phyloP scores from a whole-genome alignment of 495 filamentous ascomycete species.

The Ascobolus immersus region DNA sequence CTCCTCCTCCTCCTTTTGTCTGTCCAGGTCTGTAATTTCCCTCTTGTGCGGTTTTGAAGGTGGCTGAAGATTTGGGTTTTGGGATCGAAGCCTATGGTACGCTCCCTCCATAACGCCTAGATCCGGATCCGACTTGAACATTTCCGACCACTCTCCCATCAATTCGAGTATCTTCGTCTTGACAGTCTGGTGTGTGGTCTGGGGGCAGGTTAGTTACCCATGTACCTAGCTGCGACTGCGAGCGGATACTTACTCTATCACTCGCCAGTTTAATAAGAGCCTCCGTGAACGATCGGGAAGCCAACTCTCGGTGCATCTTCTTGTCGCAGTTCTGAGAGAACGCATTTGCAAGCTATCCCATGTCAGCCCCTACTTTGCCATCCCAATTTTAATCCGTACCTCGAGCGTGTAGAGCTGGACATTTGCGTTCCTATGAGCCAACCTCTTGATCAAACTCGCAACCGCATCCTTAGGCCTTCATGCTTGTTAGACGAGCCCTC shows the following conservation, averaged over 20 bases:
- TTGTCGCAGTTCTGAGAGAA: conserved; percentile 85
- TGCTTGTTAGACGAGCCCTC: conserved; percentile 9
- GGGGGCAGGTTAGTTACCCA: conserved; percentile 2
- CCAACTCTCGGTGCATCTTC: conserved; percentile 76
- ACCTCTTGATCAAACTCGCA: conserved; percentile 76
- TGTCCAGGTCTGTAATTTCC: conserved; percentile 66
- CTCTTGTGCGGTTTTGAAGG: conserved; percentile 81
- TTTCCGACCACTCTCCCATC: conserved; percentile 86
- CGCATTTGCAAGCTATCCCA: conserved; percentile 54
- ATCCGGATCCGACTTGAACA: conserved; percentile 75
- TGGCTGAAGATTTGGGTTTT: conserved; percentile 72
- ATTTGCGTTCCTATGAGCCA: conserved; percentile 94
- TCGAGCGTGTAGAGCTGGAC: conserved; percentile 97
- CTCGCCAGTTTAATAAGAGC: conserved; percentile 69
- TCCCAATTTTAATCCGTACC: conserved; percentile 23
- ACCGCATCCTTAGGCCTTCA: conserved; percentile 66
- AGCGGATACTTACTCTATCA: conserved; percentile 34
- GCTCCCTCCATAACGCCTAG: conserved; percentile 95
- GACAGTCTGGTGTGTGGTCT: conserved; percentile 87
- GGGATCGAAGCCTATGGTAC: conserved; percentile 61
- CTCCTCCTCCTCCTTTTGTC: conserved; percentile 92
- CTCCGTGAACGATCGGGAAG: conserved; percentile 87
- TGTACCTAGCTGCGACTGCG: not conserved
- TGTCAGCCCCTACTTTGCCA: not conserved
- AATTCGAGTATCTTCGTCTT: conserved; percentile 91